These are phyloP conservation scores for Corynascus novoguineensis DNA, from an alignment of 495 filamentous ascomycete genomes.

Conservation along the genomic window DNA sequence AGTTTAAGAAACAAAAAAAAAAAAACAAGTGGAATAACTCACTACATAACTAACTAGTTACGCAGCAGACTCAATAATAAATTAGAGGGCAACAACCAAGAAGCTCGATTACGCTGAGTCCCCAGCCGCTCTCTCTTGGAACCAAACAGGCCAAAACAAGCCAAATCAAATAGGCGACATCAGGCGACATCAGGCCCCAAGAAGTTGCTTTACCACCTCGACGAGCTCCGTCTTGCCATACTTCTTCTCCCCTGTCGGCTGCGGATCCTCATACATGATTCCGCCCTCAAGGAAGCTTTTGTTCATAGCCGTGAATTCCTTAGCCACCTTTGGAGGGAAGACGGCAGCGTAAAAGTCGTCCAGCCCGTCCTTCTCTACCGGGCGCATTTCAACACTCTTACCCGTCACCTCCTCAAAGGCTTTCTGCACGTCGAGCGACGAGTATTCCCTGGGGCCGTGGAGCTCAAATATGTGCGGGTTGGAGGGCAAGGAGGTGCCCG, in stretches of 20 bases:
- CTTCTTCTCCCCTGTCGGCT: constrained; percentile 13
- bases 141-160: too few species aligned
- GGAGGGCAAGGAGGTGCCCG: neutral
- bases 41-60: too few species aligned
- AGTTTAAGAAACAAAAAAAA: too few species aligned
- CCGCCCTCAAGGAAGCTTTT: constrained; percentile 19
- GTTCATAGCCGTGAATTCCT: constrained; percentile 21
- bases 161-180: too few species aligned
- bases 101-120: too few species aligned
- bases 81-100: too few species aligned
- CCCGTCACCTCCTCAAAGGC: constrained; percentile 19
- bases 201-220: constrained; percentile 7
- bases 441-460: constrained; percentile 13
- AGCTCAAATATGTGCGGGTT: constrained; percentile 24
- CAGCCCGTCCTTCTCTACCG: constrained; percentile 18
- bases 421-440: constrained; percentile 19
- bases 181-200: constrained; percentile 1
- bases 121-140: too few species aligned
- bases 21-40: too few species aligned
- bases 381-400: constrained; percentile 17
- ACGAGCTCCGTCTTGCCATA: constrained; percentile 15
- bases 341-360: constrained; percentile 17
- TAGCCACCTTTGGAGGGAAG: constrained; percentile 18
- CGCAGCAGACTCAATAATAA: too few species aligned
- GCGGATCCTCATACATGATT: constrained; percentile 16